These are phyloP conservation scores for Colletotrichum trifolii DNA, from an alignment of 2,329 filamentous ascomycete genomes.

Conservation along the genomic window DNA sequence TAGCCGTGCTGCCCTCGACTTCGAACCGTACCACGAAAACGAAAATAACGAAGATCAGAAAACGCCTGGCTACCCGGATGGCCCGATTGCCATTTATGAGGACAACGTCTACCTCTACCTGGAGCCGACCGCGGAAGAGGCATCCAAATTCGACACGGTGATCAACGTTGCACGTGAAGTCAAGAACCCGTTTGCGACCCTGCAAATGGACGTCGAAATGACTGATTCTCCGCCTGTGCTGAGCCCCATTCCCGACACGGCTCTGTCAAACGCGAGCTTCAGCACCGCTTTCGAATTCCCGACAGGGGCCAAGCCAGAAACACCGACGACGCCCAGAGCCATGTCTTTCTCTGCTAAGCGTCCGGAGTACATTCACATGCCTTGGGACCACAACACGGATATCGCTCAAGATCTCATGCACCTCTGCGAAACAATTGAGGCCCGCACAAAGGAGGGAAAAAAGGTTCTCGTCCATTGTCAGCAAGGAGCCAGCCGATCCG, in stretches of 20 bases:
- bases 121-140: slow-evolving; percentile 82
- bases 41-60: slow-evolving; percentile 83
- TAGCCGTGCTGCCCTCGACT: slow-evolving; percentile 66
- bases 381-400: slow-evolving; percentile 90
- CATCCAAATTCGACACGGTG: slow-evolving; percentile 81
- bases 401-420: slow-evolving; percentile 81
- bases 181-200: slow-evolving; percentile 74
- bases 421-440: slow-evolving; percentile 81
- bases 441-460: slow-evolving; percentile 77
- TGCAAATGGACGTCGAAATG: slow-evolving; percentile 43
- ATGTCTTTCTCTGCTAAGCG: slow-evolving; percentile 55
- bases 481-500: slow-evolving; percentile 86
- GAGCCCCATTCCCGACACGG: slow-evolving; percentile 66
- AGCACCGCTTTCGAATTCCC: slow-evolving; percentile 70
- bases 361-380: slow-evolving; percentile 88
- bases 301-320: slow-evolving; percentile 52
- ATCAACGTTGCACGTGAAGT: slow-evolving; percentile 89
- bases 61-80: slow-evolving; percentile 83
- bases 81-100: slow-evolving; percentile 84
- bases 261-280: slow-evolving; percentile 67
- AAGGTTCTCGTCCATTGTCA: slow-evolving; percentile 87
- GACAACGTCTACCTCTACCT: slow-evolving; percentile 83
- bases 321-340: slow-evolving; percentile 69
- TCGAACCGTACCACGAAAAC: slow-evolving; percentile 72
- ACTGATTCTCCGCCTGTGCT: slow-evolving; percentile 48